Evolutionary conservation across 106 monocot genomes (phyloP), one percentile per base, ranked within the genome.

Genomic region (Apostasia ramifera): DNA sequence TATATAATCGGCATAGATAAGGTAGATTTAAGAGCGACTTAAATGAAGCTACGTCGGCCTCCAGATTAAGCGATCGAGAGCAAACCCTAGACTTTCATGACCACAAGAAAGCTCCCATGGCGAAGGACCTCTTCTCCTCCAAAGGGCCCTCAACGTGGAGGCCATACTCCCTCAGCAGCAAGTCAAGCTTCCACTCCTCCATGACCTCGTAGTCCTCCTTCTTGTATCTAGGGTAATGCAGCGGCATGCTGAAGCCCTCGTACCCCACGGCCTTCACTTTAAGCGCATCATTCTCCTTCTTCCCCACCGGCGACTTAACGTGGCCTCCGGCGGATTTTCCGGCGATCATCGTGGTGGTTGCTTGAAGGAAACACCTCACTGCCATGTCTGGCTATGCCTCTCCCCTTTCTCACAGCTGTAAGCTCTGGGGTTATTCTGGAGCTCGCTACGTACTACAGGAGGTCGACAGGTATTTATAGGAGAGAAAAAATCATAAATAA

Each of bases 51-150:
- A 26, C 26, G 26, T 26, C 26, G 26, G 26, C 26, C 26, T 26
- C 26, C 26, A 26, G 26, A 26, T 26, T 26, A 26, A 26, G 26
- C 26, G 26, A 26, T 26, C 26, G 26, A 26, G 26, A 26, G 26
- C 26, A 26, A 26, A 26, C 26, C 26, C 26, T 26, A 26, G 26
- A 26, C 26, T 26, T 26, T 26, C 26, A 26, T 26, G 86, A 71
- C 86, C 86, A 86, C 50, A 86, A 66, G 60, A 86, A 86, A 2
- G 82, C n/a, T 37, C 73, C 76, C 53, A 82, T 86, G 4, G 79
- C 86, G 44, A 61, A 86, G 2, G 61, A 50, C 72, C 73, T 63
- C 73, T 86, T 86, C 63, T 76, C 79, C 6, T 79, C 65, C 46
- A 86, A 38, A 3, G 79, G 44, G 1, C 82, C 82, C 12, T 73